Percentiles rank a stretch among this genome's conserved stretches.
These are phyloP conservation scores for Acanthamoeba quina DNA, from an alignment of 208 protist species.

Conservation along the genomic window DNA sequence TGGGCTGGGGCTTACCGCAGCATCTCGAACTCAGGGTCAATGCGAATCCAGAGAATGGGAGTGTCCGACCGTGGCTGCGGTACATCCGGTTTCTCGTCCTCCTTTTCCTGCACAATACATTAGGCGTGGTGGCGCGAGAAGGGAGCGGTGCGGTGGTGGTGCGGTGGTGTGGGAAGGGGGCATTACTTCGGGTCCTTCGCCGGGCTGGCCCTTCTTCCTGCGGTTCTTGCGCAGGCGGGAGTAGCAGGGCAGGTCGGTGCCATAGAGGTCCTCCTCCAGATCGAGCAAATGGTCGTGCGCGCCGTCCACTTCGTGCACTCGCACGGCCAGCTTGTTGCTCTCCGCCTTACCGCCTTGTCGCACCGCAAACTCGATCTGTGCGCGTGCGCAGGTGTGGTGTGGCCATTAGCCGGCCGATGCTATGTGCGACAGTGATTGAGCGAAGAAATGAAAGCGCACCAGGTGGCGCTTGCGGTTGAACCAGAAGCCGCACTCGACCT, in stretches of 20 bases:
- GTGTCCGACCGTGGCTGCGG: constrained; percentile 68
- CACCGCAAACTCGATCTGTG: constrained; percentile 79
- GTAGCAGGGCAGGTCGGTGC: constrained; percentile 79
- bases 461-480: constrained; percentile 80
- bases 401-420: not conserved
- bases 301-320: constrained; percentile 77
- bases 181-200: not conserved
- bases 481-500: constrained; percentile 79
- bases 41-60: constrained; percentile 80
- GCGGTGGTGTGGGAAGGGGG: not conserved
- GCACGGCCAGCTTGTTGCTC: constrained; percentile 70
- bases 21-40: constrained; percentile 82
- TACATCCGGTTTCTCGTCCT: not conserved
- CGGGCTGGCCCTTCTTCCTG: constrained; percentile 67
- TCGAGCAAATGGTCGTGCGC: constrained; percentile 77
- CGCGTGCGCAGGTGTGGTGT: not conserved
- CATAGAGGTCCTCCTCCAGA: constrained; percentile 78
- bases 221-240: constrained; percentile 76
- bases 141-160: too few relatives aligned
- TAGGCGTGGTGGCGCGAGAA: not conserved
- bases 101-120: constrained; percentile 1
- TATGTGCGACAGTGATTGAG: not conserved
- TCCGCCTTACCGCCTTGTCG: constrained; percentile 70
- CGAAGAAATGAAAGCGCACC: not conserved
- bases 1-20: not conserved